Evolutionary conservation across 768 basidiomycete species (phyloP), one percentile per base, ranked within the genome.

Genomic region (Phylloporus arenicola): DNA sequence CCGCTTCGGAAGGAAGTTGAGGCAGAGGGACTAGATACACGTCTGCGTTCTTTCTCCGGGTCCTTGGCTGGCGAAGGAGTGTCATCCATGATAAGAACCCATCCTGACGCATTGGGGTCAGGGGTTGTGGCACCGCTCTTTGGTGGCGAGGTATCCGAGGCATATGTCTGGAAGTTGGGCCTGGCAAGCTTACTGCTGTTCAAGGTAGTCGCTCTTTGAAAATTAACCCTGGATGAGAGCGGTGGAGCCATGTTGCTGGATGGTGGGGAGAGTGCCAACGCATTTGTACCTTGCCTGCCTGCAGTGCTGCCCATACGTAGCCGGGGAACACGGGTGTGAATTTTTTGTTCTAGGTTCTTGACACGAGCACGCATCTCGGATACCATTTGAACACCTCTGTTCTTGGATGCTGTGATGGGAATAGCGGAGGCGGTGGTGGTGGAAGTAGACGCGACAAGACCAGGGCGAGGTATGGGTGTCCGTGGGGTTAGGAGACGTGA

Each of bases 51-150:
- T 52, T 77, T 75, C 47, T 76, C 76, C 53, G 72, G 70, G 41
- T 77, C 73, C 64, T 81, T 85, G 27, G 72, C 73, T 19, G 84
- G 86, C 14, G 82, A 83, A 20, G 88, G 85, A 2, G 85, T 84
- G 61, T 90, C 89, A 56, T 91, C 89, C 88, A 90, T 89, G 44
- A 92, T 88, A 33, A 92, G 78, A 37, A 92, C 88, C 88, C 88
- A 92, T 48, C 88, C 88, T 33, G 87, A 80, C 11, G 83, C 71
- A 58, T 88, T 86, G 19, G 76, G 79, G 29, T 67, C 71, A 39
- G 76, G 72, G 35, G 73, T 78, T 47, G 62, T 68, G 14, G 57
- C 55, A 30, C 62, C 64, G 24, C 65, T 59, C 58, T 74, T 78
- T 51, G 64, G 70, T 7, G 69, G 64, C 38, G 72, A 73, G 54